These are phyloP conservation scores for Lentinus polychrous DNA, from an alignment of 1,284 basidiomycete species.

Conservation along the genomic window DNA sequence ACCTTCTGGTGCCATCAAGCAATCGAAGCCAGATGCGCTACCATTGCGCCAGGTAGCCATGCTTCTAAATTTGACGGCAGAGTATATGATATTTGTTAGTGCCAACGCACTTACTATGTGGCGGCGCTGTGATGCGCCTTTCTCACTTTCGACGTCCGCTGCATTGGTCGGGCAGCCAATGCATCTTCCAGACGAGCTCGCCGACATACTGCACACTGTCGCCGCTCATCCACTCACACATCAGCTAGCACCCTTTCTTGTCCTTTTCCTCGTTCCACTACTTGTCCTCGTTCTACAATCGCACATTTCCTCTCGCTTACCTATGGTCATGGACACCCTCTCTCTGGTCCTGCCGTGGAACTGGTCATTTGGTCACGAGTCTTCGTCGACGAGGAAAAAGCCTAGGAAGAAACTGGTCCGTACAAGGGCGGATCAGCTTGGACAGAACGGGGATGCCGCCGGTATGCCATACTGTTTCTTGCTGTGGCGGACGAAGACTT, in stretches of 20 bases:
- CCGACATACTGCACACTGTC: constrained; percentile 19
- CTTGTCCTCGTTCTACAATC: constrained; percentile 33
- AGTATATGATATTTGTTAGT: neutral
- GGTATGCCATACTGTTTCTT: constrained; percentile 1
- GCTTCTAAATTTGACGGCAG: neutral
- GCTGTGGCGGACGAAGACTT: neutral
- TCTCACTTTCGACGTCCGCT: neutral
- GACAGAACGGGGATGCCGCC: constrained; percentile 10
- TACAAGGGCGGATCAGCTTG: constrained; percentile 50
- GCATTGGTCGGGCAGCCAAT: constrained; percentile 14
- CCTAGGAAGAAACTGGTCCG: constrained; percentile 41
- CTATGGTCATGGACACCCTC: constrained; percentile 53
- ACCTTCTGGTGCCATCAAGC: constrained; percentile 49
- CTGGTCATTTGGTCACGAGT: constrained; percentile 35
- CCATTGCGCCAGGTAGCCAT: constrained; percentile 73
- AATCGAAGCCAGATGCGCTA: constrained; percentile 81
- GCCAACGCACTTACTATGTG: neutral
- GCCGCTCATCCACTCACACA: constrained; percentile 18
- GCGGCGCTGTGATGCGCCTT: neutral
- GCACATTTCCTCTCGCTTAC: constrained; percentile 28
- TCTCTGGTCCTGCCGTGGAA: constrained; percentile 51
- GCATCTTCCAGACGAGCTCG: constrained; percentile 26
- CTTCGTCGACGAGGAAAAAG: constrained; percentile 31
- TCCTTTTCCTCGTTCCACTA: constrained; percentile 49
- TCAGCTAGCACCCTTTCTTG: constrained; percentile 49